Evolutionary conservation across 345 rosid genomes (phyloP).

Genomic region (Balakata baccata): DNA sequence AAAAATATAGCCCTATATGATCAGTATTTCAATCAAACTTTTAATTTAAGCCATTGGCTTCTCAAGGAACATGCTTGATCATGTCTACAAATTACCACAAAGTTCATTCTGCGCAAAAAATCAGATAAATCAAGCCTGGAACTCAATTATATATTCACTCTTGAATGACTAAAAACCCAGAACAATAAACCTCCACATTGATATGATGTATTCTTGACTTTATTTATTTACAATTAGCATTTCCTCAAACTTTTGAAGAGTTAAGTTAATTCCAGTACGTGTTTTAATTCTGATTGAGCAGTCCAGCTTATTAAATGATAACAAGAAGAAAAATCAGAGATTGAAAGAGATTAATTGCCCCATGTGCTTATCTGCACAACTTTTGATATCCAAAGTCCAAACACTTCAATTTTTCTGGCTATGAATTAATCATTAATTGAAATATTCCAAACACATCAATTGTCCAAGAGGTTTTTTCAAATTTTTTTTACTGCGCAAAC

Average conservation of each 20-base stretch:
- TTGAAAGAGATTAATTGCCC: not conserved
- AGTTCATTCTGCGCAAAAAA: not conserved
- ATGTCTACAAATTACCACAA: not conserved
- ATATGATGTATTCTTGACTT: not conserved
- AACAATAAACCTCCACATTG: not conserved
- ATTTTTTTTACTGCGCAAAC: not conserved
- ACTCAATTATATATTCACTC: not conserved
- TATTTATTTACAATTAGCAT: not conserved
- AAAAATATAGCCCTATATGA: not conserved
- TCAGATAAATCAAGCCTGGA: not conserved
- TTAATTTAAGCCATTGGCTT: not conserved
- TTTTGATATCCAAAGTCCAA: not conserved
- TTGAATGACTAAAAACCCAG: constrained; percentile 1
- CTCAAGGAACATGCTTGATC: not conserved
- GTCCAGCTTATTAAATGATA: not conserved
- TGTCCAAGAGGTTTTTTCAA: not conserved
- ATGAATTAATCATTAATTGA: not conserved
- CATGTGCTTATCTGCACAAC: not conserved
- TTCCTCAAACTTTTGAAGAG: not conserved
- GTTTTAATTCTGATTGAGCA: not conserved
- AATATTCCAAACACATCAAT: not conserved
- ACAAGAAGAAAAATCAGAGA: not conserved
- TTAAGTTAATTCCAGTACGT: not conserved
- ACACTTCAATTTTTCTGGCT: not conserved
- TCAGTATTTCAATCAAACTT: not conserved